phyloP scores from a whole-genome alignment of 345 rosid genomes.

The Firmiana major region DNA sequence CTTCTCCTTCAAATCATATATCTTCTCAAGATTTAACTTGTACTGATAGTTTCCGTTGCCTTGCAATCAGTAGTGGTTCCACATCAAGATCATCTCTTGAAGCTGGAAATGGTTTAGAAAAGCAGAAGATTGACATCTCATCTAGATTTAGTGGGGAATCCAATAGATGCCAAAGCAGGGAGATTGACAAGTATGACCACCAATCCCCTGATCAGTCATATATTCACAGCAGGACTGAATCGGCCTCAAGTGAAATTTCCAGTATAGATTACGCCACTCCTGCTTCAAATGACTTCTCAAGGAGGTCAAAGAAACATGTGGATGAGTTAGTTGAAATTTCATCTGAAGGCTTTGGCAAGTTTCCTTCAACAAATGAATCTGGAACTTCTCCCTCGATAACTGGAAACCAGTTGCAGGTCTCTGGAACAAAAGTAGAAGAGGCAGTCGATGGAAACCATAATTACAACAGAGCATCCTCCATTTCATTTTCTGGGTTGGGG shows the following conservation, averaged over 20 bases:
- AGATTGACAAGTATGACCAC: constrained; percentile 43
- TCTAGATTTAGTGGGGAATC: constrained; percentile 47
- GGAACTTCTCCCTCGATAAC: constrained; percentile 40
- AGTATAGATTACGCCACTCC: constrained; percentile 59
- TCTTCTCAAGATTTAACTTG: constrained; percentile 46
- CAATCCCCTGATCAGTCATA: constrained; percentile 57
- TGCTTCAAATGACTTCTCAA: constrained; percentile 35
- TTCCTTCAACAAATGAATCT: constrained; percentile 34
- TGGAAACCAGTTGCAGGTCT: constrained; percentile 25
- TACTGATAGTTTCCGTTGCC: constrained; percentile 47
- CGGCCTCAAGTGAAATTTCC: constrained; percentile 69
- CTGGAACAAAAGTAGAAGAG: constrained; percentile 33
- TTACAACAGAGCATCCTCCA: constrained; percentile 23
- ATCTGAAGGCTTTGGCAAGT: constrained; percentile 23
- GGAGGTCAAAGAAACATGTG: constrained; percentile 22
- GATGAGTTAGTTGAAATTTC: constrained; percentile 27
- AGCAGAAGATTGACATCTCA: constrained; percentile 45
- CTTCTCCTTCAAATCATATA: constrained; percentile 40
- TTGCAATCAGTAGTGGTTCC: constrained; percentile 52
- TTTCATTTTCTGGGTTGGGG: constrained; percentile 31
- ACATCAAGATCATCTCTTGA: constrained; percentile 60
- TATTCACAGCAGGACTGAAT: constrained; percentile 79
- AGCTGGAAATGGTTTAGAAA: constrained; percentile 55
- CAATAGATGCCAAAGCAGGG: constrained; percentile 31
- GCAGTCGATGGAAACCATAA: constrained; percentile 30